phyloP scores from a whole-genome alignment of 768 basidiomycete genomes.

The Termitomyces sp. region DNA sequence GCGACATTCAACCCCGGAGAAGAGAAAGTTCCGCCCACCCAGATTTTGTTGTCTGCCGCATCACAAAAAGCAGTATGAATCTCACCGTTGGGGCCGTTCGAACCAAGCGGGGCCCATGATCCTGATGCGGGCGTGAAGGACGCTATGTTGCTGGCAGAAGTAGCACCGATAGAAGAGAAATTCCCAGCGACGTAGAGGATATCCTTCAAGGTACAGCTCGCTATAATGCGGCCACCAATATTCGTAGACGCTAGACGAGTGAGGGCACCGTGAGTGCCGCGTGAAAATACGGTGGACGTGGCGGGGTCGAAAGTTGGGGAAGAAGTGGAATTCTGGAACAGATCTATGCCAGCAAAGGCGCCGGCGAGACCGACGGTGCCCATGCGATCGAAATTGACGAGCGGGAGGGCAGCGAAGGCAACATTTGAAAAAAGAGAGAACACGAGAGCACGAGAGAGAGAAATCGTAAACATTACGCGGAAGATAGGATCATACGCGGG shows the following conservation, averaged over 20 bases:
- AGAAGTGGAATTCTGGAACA: slow-evolving; percentile 53
- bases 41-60: slow-evolving; percentile 52
- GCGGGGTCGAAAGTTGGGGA: slow-evolving; percentile 61
- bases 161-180: slow-evolving; percentile 67
- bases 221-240: slow-evolving; percentile 66
- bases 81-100: slow-evolving; percentile 66
- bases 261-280: slow-evolving; percentile 60
- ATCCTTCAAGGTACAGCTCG: slow-evolving; percentile 66
- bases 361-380: slow-evolving; percentile 88
- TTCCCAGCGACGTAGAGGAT: slow-evolving; percentile 78
- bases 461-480: slow-evolving; percentile 19
- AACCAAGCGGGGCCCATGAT: slow-evolving; percentile 57
- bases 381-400: slow-evolving; percentile 64
- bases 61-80: slow-evolving; percentile 82
- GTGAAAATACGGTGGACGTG: slow-evolving; percentile 66
- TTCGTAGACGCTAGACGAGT: slow-evolving; percentile 73
- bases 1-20: slow-evolving; percentile 66
- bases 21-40: slow-evolving; percentile 76
- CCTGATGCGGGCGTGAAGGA: slow-evolving; percentile 61
- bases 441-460: slow-evolving; percentile 16
- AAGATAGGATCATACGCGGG: slow-evolving; percentile 9
- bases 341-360: slow-evolving; percentile 80
- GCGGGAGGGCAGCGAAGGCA: slow-evolving; percentile 29
- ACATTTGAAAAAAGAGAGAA: slow-evolving; percentile 18
- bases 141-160: slow-evolving; percentile 64